Conservation (phyloP, 345 rosid genomes). For the Clausena lansium region DNA sequence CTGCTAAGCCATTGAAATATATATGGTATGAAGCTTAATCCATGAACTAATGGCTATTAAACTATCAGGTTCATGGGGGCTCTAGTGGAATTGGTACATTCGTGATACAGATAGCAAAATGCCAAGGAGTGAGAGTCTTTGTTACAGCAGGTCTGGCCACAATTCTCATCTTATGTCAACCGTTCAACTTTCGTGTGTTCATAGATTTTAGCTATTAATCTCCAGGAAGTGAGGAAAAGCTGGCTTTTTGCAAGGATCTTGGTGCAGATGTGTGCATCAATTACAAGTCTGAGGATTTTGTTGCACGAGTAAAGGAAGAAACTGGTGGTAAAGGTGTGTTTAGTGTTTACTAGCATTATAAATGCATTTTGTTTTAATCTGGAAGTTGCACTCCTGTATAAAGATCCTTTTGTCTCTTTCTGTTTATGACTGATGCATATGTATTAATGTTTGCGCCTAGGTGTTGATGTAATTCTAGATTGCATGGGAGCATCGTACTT, state of each 20-base stretch:
- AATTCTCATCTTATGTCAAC: background rate
- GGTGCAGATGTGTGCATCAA: constrained; percentile 90
- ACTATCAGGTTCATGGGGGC: constrained; percentile 82
- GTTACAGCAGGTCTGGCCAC: constrained; percentile 72
- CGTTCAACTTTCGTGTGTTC: background rate
- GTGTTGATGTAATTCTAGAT: constrained; percentile 83
- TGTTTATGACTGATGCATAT: background rate
- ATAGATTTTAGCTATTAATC: constrained; percentile 9
- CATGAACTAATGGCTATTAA: constrained; percentile 13
- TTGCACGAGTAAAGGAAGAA: constrained; percentile 74
- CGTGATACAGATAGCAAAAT: constrained; percentile 83
- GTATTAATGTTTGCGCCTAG: constrained; percentile 17
- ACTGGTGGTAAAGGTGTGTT: constrained; percentile 74
- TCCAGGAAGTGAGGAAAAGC: constrained; percentile 74
- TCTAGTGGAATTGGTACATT: constrained; percentile 94
- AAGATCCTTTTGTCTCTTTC: background rate
- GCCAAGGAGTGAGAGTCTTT: constrained; percentile 62
- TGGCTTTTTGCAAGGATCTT: constrained; percentile 78
- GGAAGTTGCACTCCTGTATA: background rate
- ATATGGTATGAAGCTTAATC: background rate
- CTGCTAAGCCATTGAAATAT: background rate
- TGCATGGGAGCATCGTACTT: constrained; percentile 80
- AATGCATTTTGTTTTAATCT: constrained; percentile 4
- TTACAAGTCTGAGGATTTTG: constrained; percentile 90
- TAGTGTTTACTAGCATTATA: constrained; percentile 1